Conservation (phyloP, 139 green algal species). For the Microglena sp. region DNA sequence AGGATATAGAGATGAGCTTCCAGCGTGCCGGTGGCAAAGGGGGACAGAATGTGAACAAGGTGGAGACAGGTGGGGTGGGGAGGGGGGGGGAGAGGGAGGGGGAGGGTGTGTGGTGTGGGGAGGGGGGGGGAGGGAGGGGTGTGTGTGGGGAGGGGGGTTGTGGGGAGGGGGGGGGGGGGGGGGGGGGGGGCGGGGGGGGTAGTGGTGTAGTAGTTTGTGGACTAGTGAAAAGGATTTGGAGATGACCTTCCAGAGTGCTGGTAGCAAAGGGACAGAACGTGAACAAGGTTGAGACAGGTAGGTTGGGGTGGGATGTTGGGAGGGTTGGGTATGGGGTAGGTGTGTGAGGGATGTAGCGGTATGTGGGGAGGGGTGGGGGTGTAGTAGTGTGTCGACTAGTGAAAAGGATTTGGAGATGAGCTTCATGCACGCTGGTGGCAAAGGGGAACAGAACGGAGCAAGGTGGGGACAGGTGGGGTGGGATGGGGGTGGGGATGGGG, state of each 20-base stretch:
- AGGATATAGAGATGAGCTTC: slow-evolving; percentile 82
- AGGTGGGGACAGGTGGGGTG: slow-evolving; percentile 69
- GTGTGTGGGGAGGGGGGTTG: not conserved
- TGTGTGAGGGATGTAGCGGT: too few relatives aligned
- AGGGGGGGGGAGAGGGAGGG: too few relatives aligned
- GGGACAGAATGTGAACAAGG: slow-evolving; percentile 99
- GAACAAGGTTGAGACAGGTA: not conserved
- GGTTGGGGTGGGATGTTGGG: too few relatives aligned
- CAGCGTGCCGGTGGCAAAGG: slow-evolving; percentile 67
- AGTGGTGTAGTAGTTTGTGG: not conserved
- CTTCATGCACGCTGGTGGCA: slow-evolving; percentile 65
- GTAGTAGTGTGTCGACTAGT: too few relatives aligned
- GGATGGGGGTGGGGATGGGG: too few relatives aligned
- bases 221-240: not conserved
- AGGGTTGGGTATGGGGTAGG: too few relatives aligned
- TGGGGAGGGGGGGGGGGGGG: too few relatives aligned
- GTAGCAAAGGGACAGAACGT: not conserved
- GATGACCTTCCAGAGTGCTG: not conserved
- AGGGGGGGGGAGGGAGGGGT: too few relatives aligned
- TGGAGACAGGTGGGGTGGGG: slow-evolving; percentile 57
- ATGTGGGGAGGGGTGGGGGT: too few relatives aligned
- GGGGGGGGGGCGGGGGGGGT: too few relatives aligned
- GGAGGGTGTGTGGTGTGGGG: too few relatives aligned
- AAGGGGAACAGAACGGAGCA: slow-evolving; percentile 96
- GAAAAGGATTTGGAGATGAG: slow-evolving; percentile 83